Evolutionary conservation across 176 grass and related monocot species (phyloP).

Genomic region (Triticum dicoccoides): DNA sequence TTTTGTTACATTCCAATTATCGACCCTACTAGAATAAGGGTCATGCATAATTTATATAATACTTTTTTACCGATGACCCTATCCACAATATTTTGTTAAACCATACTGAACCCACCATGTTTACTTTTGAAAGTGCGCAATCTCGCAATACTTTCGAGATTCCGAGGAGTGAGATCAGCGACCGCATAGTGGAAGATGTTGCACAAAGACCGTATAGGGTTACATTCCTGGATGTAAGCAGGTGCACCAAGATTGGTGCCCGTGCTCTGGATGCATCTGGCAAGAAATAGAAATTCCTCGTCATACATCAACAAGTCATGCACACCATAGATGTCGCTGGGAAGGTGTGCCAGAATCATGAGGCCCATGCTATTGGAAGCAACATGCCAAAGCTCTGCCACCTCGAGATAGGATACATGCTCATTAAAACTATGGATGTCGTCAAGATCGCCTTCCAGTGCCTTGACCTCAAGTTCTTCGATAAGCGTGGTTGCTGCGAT

Average conservation of each 20-base stretch:
- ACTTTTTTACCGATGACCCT: neutral
- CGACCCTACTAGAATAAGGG: neutral
- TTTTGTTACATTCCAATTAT: neutral
- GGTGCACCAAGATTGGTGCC: conserved; percentile 67
- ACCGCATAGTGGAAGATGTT: conserved; percentile 64
- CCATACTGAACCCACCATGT: neutral
- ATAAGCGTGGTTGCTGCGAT: conserved; percentile 74
- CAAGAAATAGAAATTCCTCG: conserved; percentile 59
- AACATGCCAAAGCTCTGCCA: conserved; percentile 79
- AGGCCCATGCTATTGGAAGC: conserved; percentile 65
- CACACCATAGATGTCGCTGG: conserved; percentile 59
- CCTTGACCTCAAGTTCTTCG: conserved; percentile 70
- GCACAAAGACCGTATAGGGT: conserved; percentile 49
- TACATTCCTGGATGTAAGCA: conserved; percentile 82
- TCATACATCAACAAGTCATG: conserved; percentile 60
- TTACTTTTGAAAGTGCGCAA: conserved; percentile 36
- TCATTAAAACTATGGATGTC: conserved; percentile 49
- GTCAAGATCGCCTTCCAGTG: neutral
- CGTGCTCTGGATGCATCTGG: conserved; percentile 75
- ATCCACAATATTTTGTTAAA: neutral
- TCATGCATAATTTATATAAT: too few species aligned
- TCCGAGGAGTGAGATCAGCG: conserved; percentile 76
- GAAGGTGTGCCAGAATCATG: conserved; percentile 71
- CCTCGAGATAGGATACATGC: conserved; percentile 75
- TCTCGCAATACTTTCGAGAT: conserved; percentile 72